Base-by-base conservation (phyloP, 2,329 filamentous ascomycete species). In the Phaeophleospora eucalypticola region DNA sequence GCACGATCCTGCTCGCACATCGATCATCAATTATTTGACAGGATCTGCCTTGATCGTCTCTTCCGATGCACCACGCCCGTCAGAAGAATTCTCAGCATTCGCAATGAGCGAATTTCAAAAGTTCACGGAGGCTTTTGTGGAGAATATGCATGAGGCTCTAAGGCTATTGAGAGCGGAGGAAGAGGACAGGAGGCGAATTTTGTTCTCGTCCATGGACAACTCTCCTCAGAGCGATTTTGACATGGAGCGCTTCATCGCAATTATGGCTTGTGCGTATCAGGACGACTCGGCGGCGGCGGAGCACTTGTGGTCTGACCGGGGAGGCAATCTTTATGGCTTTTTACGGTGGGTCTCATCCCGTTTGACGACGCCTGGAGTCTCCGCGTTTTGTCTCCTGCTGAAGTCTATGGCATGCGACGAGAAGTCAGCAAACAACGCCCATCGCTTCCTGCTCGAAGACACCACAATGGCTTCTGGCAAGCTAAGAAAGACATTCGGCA, bases 341-440 rank as follows among this genome's bases (percentile, higher is more conserved):
- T 78, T 98, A 65, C 87, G 95, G 54, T 98, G 93, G 93, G 87
- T 90, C n/a, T 95, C 93, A 3, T 85, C 89, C 58, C 80, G 93
- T 59, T 89, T 95, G 51, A 95, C 94, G 0, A 96, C 94, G 0
- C 93, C 93, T n/a, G 79, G 95, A 18, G 90, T 95, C 49, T 93
- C 89, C 51, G 90, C 91, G 10, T 98, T 97, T 59, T 98, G 93
- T 67, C 91, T 97, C 64, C 91, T 98, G 83, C 75, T 98, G 14
- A 87, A 89, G 61, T 86, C 90, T 1, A 84, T 98, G 39, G 88
- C 93, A 0, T 83, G 84, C 42, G 89, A 89, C 43, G 81, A 88
- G 44, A 81, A 87, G 43, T 93, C 88, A 58, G 91, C 93, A 20
- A 84, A 85, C 44, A 79, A 86, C 14, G 89, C 91, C 0, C 91